Evolutionary conservation across 345 rosid species (phyloP).

Genomic region (Sisymbrium altissimum): DNA sequence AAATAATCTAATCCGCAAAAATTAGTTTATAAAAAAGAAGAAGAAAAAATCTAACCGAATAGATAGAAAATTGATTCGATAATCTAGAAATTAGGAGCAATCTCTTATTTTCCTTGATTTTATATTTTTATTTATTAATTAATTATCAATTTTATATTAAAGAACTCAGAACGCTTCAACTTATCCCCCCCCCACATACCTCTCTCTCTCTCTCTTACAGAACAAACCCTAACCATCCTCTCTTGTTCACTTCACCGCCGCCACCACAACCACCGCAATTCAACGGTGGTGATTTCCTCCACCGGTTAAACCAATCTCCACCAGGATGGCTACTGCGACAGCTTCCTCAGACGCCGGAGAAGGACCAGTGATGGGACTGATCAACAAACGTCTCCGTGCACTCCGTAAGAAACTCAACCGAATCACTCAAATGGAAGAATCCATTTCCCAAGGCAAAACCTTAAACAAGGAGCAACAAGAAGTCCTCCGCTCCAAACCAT

Average conservation of each 20-base stretch:
- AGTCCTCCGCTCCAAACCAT: conserved; percentile 75
- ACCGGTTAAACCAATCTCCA: background rate
- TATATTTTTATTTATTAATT: background rate
- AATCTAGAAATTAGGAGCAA: background rate
- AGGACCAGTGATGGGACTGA: conserved; percentile 74
- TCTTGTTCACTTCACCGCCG: background rate
- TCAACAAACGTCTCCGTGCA: conserved; percentile 92
- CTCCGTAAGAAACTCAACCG: conserved; percentile 85
- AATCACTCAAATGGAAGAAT: conserved; percentile 77
- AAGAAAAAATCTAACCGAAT: background rate
- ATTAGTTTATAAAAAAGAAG: too few relatives aligned
- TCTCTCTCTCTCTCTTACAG: background rate
- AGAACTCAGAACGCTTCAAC: conserved; percentile 16
- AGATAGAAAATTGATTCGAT: background rate
- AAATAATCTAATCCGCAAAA: background rate
- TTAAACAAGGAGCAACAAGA: conserved; percentile 88
- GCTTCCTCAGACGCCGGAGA: conserved; percentile 57
- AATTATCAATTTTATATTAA: background rate
- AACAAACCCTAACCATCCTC: conserved; percentile 28
- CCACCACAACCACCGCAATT: conserved; percentile 25
- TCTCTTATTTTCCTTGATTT: background rate
- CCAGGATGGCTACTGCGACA: conserved; percentile 39
- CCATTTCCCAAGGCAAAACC: conserved; percentile 70
- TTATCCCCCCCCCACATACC: conserved; percentile 20
- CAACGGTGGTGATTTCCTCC: conserved; percentile 24